phyloP scores from a whole-genome alignment of 768 basidiomycete genomes.

The Cytidiella melzeri region DNA sequence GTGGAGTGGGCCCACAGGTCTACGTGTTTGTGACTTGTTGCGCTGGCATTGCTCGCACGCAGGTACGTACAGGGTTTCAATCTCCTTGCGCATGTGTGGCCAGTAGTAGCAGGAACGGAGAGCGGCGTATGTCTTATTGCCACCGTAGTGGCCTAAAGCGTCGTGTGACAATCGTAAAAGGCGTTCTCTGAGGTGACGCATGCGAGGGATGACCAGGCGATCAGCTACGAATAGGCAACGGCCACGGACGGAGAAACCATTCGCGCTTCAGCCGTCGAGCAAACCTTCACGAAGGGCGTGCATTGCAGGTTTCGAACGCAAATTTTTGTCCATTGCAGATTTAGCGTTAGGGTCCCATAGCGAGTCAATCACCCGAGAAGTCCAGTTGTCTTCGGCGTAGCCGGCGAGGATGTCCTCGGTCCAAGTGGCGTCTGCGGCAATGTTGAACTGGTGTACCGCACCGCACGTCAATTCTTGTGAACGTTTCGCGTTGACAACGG shows the following conservation, averaged over 20 bases:
- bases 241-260: neutral
- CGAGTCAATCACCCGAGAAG: neutral
- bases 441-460: too few relatives aligned
- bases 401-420: too few relatives aligned
- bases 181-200: conserved; percentile 4
- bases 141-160: conserved; percentile 16
- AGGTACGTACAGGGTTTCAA: conserved; percentile 27
- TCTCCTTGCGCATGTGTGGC: conserved; percentile 26
- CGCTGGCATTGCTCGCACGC: conserved; percentile 26
- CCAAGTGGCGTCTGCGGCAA: too few relatives aligned
- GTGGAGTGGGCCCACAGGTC: conserved; percentile 18
- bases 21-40: conserved; percentile 27
- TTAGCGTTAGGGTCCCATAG: neutral
- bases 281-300: neutral
- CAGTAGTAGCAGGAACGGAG: conserved; percentile 12
- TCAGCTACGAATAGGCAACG: conserved; percentile 14
- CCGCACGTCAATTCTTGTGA: too few relatives aligned
- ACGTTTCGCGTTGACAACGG: too few relatives aligned
- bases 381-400: neutral
- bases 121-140: conserved; percentile 14
- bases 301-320: neutral
- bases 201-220: conserved; percentile 17
- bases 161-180: conserved; percentile 15
- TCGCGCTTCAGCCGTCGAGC: neutral
- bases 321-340: neutral